A percentile compares a stretch with the other conserved stretches of the same genome.
Evolutionary conservation across 495 filamentous ascomycete species (phyloP).

Genomic region (Rostrohypoxylon terebratum): DNA sequence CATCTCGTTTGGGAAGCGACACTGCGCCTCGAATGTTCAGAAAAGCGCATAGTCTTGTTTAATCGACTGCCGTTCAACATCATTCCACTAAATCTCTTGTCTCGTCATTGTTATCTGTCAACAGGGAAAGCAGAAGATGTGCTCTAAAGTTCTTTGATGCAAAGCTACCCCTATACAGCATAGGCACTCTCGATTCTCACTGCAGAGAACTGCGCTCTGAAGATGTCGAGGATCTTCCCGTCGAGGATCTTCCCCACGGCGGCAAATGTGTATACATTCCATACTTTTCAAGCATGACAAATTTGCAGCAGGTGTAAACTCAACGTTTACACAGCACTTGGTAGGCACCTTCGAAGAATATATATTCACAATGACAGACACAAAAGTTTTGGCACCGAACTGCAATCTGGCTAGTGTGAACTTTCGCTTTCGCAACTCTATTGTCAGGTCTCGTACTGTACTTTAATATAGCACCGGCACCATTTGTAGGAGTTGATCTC

Average conservation of each 20-base stretch:
- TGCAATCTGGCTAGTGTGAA: no score
- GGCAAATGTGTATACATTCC: not conserved
- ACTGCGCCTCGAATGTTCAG: not conserved
- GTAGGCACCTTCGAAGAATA: no score
- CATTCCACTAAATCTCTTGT: slow-evolving; percentile 16
- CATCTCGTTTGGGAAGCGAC: slow-evolving; percentile 16
- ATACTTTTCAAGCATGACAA: not conserved
- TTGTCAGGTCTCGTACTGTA: not conserved
- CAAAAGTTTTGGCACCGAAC: no score
- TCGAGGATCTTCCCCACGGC: not conserved
- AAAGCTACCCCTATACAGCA: not conserved
- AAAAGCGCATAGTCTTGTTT: slow-evolving; percentile 17
- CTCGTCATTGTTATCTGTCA: slow-evolving; percentile 10
- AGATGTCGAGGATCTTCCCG: not conserved
- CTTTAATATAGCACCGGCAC: not conserved
- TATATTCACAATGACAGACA: no score
- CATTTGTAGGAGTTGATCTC: not conserved
- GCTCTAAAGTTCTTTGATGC: not conserved
- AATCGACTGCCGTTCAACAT: not conserved
- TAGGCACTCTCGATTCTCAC: not conserved
- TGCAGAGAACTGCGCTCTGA: not conserved
- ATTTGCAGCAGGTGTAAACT: not conserved
- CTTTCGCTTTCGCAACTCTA: no score
- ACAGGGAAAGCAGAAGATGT: slow-evolving; percentile 16
- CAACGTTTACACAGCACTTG: no score